Conservation (phyloP, 2,329 filamentous ascomycete species). For the Exophiala sp. region DNA sequence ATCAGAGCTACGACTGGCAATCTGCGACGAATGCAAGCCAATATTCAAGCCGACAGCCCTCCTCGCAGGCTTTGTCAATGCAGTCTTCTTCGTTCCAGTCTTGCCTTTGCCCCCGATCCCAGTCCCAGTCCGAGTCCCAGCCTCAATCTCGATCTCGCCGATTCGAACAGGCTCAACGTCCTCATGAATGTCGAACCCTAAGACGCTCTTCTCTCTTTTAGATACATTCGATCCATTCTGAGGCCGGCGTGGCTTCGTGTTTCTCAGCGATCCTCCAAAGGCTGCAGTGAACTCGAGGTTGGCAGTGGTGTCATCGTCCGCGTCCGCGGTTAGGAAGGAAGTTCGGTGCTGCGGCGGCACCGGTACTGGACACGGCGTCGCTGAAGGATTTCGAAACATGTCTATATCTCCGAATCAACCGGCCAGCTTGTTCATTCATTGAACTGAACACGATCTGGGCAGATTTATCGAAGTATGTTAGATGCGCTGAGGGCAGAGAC, state of each 20-base stretch:
- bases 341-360: neutral
- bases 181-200: slow-evolving; percentile 38
- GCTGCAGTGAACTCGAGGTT: slow-evolving; percentile 41
- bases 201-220: slow-evolving; percentile 26
- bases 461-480: too few relatives aligned
- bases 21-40: too few relatives aligned
- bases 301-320: slow-evolving; percentile 35
- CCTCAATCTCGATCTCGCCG: too few relatives aligned
- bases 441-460: too few relatives aligned
- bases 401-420: neutral
- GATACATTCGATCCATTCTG: slow-evolving; percentile 32
- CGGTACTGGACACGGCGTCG: slow-evolving; percentile 20
- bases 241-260: slow-evolving; percentile 28
- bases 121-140: too few relatives aligned
- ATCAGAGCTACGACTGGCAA: too few relatives aligned
- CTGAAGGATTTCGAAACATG: slow-evolving; percentile 5
- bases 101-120: slow-evolving; percentile 21
- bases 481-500: too few relatives aligned
- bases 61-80: slow-evolving; percentile 17
- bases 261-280: slow-evolving; percentile 31
- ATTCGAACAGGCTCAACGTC: too few relatives aligned
- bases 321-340: slow-evolving; percentile 1
- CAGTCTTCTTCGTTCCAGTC: slow-evolving; percentile 13
- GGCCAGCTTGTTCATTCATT: neutral
- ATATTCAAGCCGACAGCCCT: neutral